These are phyloP conservation scores for Chaetothyriales sp. DNA, from an alignment of 2,329 filamentous ascomycete species.

Conservation along the genomic window DNA sequence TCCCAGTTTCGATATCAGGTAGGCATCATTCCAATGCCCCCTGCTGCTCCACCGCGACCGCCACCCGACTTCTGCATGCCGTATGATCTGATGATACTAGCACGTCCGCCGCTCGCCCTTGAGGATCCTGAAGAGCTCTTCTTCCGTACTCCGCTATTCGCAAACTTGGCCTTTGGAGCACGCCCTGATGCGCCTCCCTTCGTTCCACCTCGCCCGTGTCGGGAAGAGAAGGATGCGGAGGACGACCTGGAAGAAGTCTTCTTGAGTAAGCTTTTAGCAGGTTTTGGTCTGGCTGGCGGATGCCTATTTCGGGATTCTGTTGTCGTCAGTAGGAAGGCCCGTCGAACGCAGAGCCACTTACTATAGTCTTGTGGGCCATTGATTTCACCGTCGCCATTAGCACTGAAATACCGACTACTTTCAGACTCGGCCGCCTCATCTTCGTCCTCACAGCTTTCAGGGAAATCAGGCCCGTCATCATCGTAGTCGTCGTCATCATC, in stretches of 20 bases:
- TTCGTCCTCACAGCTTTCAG: constrained; percentile 17
- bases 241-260: constrained; percentile 1
- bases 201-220: constrained; percentile 3
- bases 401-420: constrained; percentile 18
- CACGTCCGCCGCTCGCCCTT: constrained; percentile 6
- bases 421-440: constrained; percentile 13
- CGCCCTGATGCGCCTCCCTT: constrained; percentile 3
- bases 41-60: constrained; percentile 7
- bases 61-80: constrained; percentile 5
- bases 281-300: background rate
- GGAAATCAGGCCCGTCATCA: constrained; percentile 17
- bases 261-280: constrained; percentile 1
- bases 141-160: constrained; percentile 1
- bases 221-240: constrained; percentile 2
- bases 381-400: constrained; percentile 1
- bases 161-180: constrained; percentile 4
- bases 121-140: constrained; percentile 8
- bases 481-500: constrained; percentile 25
- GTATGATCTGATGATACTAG: constrained; percentile 2
- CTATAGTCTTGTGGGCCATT: background rate
- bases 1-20: constrained; percentile 14
- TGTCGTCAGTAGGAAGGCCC: background rate
- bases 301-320: background rate
- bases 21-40: constrained; percentile 28
- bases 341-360: background rate